Evolutionary conservation across 164 flowering plant genomes (phyloP), one percentile per base, ranked within the genome.

Genomic region (Saururus chinensis): DNA sequence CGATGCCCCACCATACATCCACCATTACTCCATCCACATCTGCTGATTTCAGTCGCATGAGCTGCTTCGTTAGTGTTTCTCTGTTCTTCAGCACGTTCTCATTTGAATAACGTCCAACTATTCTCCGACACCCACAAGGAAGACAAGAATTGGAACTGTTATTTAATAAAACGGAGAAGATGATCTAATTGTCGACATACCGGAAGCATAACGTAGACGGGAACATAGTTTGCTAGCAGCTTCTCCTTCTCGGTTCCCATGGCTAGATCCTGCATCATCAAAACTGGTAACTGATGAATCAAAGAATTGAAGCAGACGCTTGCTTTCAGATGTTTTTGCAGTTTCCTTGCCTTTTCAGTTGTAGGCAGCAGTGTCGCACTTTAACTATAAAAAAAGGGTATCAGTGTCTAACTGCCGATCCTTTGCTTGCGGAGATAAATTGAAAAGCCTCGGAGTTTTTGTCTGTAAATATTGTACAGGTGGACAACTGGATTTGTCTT

Each of bases 1-100:
- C 67, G 14, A 85, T 78, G 20, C 96, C 95, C 96, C 95, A 89
- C 98, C 95, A 87, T 9, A 89, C 87, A 70, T 92, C 98, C n/a
- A 80, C 76, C 96, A 92, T 89, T 5, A 87, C 82, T 35, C 96
- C 98, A 72, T 92, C 96, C 19, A 87, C 81, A 7, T 77, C 91
- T 7, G 80, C 91, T 9, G 62, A 75, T 57, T 59, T 77, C 19
- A 88, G 79, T 68, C 80, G 65, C 77, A 70, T 75, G 45, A 91
- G 86, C 73, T 86, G 88, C 57, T 71, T 73, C 73, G 74, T 80
- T 0, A 84, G 67, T 53, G 54, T 69, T 0, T 75, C 79, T 65
- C 59, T 60, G 63, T 81, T 70, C 51, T 66, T 71, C 0, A 92
- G 49, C 21, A 62, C 75, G 74, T 85, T 87, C 1, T 87, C 83